Percentiles rank a stretch among this genome's conserved stretches.
Evolutionary conservation across 306 rosid species (phyloP).

Genomic region (Cyamopsis tetragonoloba): DNA sequence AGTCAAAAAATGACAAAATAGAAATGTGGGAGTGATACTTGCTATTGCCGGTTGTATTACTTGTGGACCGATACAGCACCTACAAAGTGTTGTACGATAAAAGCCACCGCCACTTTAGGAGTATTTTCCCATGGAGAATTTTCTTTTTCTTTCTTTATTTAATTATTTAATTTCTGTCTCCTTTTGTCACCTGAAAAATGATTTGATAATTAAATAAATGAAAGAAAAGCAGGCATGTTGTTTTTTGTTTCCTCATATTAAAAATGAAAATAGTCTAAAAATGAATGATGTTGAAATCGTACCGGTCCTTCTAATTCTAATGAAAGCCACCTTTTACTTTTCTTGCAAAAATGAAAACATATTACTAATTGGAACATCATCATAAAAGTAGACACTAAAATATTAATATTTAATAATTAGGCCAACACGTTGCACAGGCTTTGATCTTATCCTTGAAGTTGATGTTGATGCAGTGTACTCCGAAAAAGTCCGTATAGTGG

Average conservation of each 20-base stretch:
- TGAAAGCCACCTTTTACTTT: constrained; percentile 12
- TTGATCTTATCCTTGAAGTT: constrained; percentile 36
- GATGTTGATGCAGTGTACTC: constrained; percentile 37
- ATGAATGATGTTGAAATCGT: not conserved
- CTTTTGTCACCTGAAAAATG: too few species aligned
- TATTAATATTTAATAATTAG: not conserved
- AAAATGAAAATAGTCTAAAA: not conserved
- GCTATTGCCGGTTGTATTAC: too few species aligned
- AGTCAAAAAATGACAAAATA: too few species aligned
- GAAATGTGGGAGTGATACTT: too few species aligned
- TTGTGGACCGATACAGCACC: too few species aligned
- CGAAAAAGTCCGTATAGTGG: constrained; percentile 36
- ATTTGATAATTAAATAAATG: too few species aligned
- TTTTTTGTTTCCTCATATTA: not conserved
- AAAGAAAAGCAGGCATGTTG: not conserved
- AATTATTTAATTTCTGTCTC: too few species aligned
- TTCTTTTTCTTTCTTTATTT: too few species aligned
- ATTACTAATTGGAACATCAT: constrained; percentile 1
- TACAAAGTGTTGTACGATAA: too few species aligned
- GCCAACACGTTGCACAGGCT: constrained; percentile 16
- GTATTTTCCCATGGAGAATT: too few species aligned
- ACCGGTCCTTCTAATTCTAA: constrained; percentile 1
- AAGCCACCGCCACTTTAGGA: too few species aligned
- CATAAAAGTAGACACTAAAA: not conserved
- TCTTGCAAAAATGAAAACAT: not conserved